Conservation (phyloP, 2,329 filamentous ascomycete species). For the Phialophora tarda region DNA sequence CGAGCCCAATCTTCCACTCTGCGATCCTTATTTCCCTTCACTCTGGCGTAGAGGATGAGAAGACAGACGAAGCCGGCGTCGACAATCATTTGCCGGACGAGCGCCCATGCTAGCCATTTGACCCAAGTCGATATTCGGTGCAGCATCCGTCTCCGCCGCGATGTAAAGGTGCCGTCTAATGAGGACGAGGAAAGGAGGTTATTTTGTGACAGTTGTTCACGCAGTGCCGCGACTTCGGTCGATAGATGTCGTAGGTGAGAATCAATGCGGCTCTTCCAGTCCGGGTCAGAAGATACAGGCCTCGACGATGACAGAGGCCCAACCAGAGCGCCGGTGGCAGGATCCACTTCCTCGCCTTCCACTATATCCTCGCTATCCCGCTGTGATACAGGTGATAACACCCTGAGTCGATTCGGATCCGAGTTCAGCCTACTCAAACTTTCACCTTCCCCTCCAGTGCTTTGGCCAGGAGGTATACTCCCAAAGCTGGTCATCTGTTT, state of each 20-base stretch:
- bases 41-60: conserved; percentile 49
- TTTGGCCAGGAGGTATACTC: conserved; percentile 24
- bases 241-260: conserved; percentile 85
- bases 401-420: conserved; percentile 61
- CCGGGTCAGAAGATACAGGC: conserved; percentile 11
- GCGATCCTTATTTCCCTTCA: conserved; percentile 47
- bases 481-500: conserved; percentile 42
- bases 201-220: conserved; percentile 85
- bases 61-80: conserved; percentile 64
- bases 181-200: conserved; percentile 57
- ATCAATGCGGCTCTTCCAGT: conserved; percentile 65
- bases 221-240: conserved; percentile 85
- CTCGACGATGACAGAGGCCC: conserved; percentile 39
- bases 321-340: conserved; percentile 37
- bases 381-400: conserved; percentile 83
- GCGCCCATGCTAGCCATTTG: conserved; percentile 71
- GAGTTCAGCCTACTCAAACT: conserved; percentile 25
- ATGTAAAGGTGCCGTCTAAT: conserved; percentile 42
- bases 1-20: conserved; percentile 46
- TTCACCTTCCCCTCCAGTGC: conserved; percentile 15
- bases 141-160: conserved; percentile 54
- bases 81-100: conserved; percentile 73
- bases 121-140: conserved; percentile 72
- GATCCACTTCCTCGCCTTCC: conserved; percentile 45
- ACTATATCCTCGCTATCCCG: conserved; percentile 57